A percentile compares a stretch with the other conserved stretches of the same genome.
These are phyloP conservation scores for Paracoccidioides lutzii DNA, from an alignment of 2,329 filamentous ascomycete species.

Conservation along the genomic window DNA sequence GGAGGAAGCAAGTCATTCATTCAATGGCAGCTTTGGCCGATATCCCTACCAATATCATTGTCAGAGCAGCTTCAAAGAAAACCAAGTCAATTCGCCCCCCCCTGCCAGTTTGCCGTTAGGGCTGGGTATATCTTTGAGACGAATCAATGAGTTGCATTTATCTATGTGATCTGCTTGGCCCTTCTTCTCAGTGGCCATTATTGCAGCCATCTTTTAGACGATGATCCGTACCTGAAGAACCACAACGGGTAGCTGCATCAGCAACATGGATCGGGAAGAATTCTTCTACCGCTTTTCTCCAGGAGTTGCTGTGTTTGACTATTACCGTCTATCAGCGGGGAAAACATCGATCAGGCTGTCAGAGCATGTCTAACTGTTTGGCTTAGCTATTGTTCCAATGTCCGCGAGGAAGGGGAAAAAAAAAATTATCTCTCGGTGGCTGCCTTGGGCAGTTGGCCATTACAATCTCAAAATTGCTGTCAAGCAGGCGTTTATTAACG, in stretches of 20 bases:
- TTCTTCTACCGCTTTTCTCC: not conserved
- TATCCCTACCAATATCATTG: no score
- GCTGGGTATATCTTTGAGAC: no score
- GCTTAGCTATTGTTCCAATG: no score
- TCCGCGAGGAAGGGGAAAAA: no score
- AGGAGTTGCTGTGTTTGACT: not conserved
- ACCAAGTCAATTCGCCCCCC: no score
- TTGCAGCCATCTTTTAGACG: not conserved
- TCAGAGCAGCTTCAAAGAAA: no score
- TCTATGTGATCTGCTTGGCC: no score
- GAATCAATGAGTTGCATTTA: no score
- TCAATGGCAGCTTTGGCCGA: no score
- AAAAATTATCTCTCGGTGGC: no score
- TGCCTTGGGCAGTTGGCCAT: not conserved
- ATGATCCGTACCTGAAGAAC: not conserved
- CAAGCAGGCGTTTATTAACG: not conserved
- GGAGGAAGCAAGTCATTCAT: no score
- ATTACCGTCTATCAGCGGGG: not conserved
- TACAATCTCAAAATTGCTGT: not conserved
- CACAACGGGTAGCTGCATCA: not conserved
- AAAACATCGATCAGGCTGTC: not conserved
- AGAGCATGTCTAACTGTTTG: not conserved
- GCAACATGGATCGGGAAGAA: not conserved
- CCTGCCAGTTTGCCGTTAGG: no score
- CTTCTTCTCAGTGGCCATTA: not conserved